Conservation (phyloP, 768 basidiomycete species). For the Rhodotorula toruloides region DNA sequence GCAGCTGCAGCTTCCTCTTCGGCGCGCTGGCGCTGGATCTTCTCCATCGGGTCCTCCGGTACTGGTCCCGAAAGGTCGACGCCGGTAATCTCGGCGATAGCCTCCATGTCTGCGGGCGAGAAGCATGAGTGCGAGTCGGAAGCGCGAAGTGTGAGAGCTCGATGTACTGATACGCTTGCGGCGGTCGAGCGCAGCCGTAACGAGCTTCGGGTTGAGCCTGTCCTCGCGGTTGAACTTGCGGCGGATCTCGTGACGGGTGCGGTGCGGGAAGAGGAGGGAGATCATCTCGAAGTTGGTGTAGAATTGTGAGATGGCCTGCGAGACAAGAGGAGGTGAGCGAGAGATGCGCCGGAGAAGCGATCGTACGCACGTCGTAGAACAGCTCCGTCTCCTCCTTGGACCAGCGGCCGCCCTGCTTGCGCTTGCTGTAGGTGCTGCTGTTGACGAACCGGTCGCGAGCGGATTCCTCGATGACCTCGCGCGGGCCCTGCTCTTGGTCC, state of each 20-base stretch:
- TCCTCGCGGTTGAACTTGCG: constrained; percentile 91
- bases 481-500: constrained; percentile 6
- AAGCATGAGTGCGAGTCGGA: too few species aligned
- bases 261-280: constrained; percentile 73
- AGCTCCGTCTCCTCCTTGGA: constrained; percentile 80
- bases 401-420: constrained; percentile 71
- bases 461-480: constrained; percentile 53
- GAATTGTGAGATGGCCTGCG: constrained; percentile 80
- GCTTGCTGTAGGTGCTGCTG: constrained; percentile 72
- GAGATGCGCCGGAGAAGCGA: background rate
- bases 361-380: constrained; percentile 69
- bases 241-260: constrained; percentile 82
- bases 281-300: constrained; percentile 92
- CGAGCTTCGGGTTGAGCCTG: constrained; percentile 67
- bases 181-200: constrained; percentile 62
- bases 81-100: constrained; percentile 24
- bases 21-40: constrained; percentile 27
- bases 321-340: background rate
- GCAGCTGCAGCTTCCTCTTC: constrained; percentile 21
- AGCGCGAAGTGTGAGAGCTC: background rate
- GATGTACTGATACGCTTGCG: constrained; percentile 30
- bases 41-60: constrained; percentile 38
- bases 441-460: constrained; percentile 78
- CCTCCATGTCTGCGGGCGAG: constrained; percentile 20
- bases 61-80: constrained; percentile 35